Conservation (phyloP, 2,329 filamentous ascomycete species). For the Botrytis porri region DNA sequence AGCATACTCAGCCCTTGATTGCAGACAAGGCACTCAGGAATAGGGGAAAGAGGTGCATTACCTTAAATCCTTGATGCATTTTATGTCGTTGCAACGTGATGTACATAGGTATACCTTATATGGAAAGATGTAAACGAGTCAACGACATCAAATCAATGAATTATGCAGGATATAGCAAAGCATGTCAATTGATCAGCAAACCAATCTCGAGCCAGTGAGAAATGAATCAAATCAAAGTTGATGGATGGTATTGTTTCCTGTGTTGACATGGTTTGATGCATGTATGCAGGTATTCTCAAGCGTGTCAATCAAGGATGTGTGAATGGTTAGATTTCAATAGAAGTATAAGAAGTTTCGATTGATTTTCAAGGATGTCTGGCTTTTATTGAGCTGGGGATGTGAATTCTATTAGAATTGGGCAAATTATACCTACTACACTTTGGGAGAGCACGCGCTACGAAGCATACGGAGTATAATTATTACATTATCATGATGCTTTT, state of each 20-base stretch:
- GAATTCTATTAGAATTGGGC: background rate
- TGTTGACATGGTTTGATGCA: conserved; percentile 7
- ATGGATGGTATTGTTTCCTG: conserved; percentile 14
- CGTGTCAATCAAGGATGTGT: background rate
- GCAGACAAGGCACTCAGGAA: background rate
- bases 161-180: background rate
- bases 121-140: background rate
- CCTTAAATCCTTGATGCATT: too few species aligned
- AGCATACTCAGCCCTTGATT: background rate
- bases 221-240: background rate
- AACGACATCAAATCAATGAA: background rate
- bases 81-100: background rate
- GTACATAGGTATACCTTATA: background rate
- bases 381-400: background rate
- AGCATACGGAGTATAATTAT: too few species aligned
- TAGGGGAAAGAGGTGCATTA: background rate
- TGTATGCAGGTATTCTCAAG: conserved; percentile 11
- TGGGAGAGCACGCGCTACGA: background rate
- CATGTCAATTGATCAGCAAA: background rate
- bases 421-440: background rate
- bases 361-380: conserved; percentile 10
- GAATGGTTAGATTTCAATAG: conserved; percentile 11
- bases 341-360: conserved; percentile 1
- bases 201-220: conserved; percentile 1
- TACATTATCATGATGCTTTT: background rate